Conservation (phyloP, 1,139 yeast genomes). For the Geotrichum fermentans region DNA sequence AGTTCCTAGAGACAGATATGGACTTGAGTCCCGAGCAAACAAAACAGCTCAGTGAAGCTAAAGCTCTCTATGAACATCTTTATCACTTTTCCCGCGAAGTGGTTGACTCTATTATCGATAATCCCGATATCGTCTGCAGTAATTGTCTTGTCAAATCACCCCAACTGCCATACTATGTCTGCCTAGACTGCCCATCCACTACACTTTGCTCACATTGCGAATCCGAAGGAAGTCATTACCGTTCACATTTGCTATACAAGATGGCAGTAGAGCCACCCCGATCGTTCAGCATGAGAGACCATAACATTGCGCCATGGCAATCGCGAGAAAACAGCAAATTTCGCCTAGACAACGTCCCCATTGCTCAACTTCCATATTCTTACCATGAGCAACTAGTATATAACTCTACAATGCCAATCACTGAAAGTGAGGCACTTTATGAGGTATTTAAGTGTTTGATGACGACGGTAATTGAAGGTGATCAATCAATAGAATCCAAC, state of each 20-base stretch:
- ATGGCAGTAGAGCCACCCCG: constrained; percentile 16
- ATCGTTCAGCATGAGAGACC: constrained; percentile 2
- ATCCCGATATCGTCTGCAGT: too few relatives aligned
- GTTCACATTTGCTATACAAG: constrained; percentile 26
- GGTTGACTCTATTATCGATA: too few relatives aligned
- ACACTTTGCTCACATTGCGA: constrained; percentile 26
- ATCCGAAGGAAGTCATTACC: constrained; percentile 23
- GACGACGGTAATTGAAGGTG: constrained; percentile 18
- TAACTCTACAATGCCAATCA: constrained; percentile 17
- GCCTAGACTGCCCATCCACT: constrained; percentile 2
- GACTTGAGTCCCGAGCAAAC: too few relatives aligned
- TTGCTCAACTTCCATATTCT: constrained; percentile 13
- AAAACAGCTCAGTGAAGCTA: too few relatives aligned
- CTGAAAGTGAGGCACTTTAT: constrained; percentile 29
- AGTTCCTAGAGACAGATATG: too few relatives aligned
- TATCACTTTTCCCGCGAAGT: too few relatives aligned
- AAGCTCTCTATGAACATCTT: too few relatives aligned
- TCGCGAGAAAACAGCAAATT: constrained; percentile 19
- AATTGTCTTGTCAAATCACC: neutral
- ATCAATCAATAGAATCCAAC: too few relatives aligned
- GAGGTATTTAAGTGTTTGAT: constrained; percentile 29
- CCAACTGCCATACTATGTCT: constrained; percentile 3
- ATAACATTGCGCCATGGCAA: constrained; percentile 24
- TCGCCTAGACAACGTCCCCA: constrained; percentile 4
- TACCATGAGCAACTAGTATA: constrained; percentile 16